These are phyloP conservation scores for Pseudovirgaria hyperparasitica DNA, from an alignment of 2,329 filamentous ascomycete species.

Conservation along the genomic window DNA sequence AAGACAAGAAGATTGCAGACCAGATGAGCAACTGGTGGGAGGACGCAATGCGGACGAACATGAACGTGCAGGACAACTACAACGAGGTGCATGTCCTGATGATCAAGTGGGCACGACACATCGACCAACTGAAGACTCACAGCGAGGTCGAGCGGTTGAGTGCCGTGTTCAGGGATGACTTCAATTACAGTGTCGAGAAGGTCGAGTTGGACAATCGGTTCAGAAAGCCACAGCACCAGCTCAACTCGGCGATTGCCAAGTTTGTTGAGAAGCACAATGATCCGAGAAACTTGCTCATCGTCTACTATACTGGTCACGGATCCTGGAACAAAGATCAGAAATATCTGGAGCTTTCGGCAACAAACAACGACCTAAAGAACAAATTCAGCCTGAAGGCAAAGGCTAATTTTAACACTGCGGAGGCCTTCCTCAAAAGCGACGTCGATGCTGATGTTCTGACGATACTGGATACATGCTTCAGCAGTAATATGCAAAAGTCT, in stretches of 20 bases:
- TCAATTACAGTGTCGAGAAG: slow-evolving; percentile 17
- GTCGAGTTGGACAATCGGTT: slow-evolving; percentile 20
- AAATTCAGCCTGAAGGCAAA: slow-evolving; percentile 14
- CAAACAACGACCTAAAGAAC: slow-evolving; percentile 5
- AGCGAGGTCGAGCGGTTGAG: slow-evolving; percentile 21
- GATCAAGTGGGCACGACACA: slow-evolving; percentile 20
- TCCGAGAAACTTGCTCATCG: slow-evolving; percentile 19
- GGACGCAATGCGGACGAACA: slow-evolving; percentile 14
- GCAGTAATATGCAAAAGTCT: slow-evolving; percentile 21
- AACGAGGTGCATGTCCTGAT: slow-evolving; percentile 22
- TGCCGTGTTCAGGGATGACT: slow-evolving; percentile 14
- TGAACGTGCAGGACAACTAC: slow-evolving; percentile 20
- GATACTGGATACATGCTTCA: slow-evolving; percentile 27
- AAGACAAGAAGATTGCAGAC: slow-evolving; percentile 11
- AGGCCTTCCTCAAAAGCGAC: slow-evolving; percentile 15
- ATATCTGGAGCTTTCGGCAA: slow-evolving; percentile 15
- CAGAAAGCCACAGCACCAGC: slow-evolving; percentile 20
- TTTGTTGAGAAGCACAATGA: slow-evolving; percentile 19
- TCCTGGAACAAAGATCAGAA: slow-evolving; percentile 12
- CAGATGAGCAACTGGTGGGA: slow-evolving; percentile 22
- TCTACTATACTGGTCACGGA: slow-evolving; percentile 29
- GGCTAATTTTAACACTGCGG: slow-evolving; percentile 22
- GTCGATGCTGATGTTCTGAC: slow-evolving; percentile 22
- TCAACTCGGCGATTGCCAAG: slow-evolving; percentile 13
- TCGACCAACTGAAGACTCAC: slow-evolving; percentile 22